Conservation (phyloP, 2,329 filamentous ascomycete species). For the Penicillium sp. region DNA sequence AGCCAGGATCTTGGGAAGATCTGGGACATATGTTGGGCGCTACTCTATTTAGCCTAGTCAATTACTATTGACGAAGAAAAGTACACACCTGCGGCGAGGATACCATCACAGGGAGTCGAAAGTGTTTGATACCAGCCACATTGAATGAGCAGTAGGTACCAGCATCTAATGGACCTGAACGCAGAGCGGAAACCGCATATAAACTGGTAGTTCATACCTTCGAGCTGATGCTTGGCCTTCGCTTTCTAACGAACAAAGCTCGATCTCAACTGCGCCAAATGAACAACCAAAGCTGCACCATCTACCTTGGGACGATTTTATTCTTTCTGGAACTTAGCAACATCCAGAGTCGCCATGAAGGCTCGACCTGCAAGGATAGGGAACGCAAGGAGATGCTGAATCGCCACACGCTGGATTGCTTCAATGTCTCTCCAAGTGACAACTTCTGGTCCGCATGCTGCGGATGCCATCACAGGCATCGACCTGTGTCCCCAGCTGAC, state of each 20-base stretch:
- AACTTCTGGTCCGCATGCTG: slow-evolving; percentile 32
- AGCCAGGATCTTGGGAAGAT: slow-evolving; percentile 45
- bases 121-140: slow-evolving; percentile 57
- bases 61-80: not conserved
- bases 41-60: slow-evolving; percentile 3
- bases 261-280: slow-evolving; percentile 40
- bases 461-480: slow-evolving; percentile 30
- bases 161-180: slow-evolving; percentile 27
- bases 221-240: slow-evolving; percentile 34
- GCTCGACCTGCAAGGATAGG: slow-evolving; percentile 32
- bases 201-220: slow-evolving; percentile 25
- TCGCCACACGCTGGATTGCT: slow-evolving; percentile 26
- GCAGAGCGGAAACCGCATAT: not conserved
- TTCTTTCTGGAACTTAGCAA: slow-evolving; percentile 19
- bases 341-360: slow-evolving; percentile 19
- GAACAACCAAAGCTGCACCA: slow-evolving; percentile 32
- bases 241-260: slow-evolving; percentile 39
- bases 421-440: slow-evolving; percentile 38
- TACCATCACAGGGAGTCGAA: slow-evolving; percentile 61
- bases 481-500: slow-evolving; percentile 20
- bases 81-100: slow-evolving; percentile 43
- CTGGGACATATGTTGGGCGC: slow-evolving; percentile 36
- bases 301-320: slow-evolving; percentile 26
- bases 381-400: slow-evolving; percentile 34
- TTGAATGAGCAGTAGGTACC: slow-evolving; percentile 48